Conservation (phyloP, 495 filamentous ascomycete species). For the Aspergillus sparsus region DNA sequence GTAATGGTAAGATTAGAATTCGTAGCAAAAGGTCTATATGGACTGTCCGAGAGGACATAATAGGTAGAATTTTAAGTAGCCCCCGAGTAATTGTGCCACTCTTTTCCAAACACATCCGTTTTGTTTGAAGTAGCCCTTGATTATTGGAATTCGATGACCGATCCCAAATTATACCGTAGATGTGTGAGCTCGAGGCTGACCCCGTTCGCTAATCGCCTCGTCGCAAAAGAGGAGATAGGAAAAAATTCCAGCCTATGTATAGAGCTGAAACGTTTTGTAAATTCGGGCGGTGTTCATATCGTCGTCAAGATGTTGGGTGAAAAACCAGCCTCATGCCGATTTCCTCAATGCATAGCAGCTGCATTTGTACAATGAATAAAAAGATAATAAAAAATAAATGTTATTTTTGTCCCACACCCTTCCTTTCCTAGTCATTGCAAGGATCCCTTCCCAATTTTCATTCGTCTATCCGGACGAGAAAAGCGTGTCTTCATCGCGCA, state of each 20-base stretch:
- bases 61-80: no score
- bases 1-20: no score
- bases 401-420: background rate
- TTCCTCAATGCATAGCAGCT: background rate
- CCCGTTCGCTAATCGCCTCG: no score
- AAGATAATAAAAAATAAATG: background rate
- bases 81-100: no score
- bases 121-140: no score
- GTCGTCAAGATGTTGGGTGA: background rate
- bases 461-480: constrained; percentile 32
- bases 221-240: background rate
- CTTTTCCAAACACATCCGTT: no score
- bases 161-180: no score
- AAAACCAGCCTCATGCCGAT: background rate
- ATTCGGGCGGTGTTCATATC: constrained; percentile 1
- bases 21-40: no score
- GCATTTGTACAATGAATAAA: background rate
- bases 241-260: background rate
- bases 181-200: no score
- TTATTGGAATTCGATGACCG: no score
- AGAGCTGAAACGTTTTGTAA: background rate
- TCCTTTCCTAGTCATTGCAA: background rate
- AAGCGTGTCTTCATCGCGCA: constrained; percentile 68
- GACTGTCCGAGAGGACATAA: no score
- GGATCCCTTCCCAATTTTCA: background rate